Evolutionary conservation across 257 asterid genomes (phyloP).

Genomic region (Solanum medicagineum): DNA sequence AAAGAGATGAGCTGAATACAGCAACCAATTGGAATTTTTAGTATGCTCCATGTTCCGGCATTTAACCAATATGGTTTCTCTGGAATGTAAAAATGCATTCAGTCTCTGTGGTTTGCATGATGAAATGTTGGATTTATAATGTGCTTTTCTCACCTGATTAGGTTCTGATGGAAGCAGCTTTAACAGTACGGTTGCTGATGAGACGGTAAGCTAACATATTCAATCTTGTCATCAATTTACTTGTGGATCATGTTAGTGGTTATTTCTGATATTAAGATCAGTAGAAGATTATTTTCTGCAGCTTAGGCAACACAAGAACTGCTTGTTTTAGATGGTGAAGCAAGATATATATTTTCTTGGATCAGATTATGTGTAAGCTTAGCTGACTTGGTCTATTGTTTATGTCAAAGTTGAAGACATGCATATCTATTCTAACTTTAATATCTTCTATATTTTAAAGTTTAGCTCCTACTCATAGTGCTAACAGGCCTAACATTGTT

Average conservation of each 20-base stretch:
- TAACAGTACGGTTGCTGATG: conserved; percentile 85
- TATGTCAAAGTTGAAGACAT: neutral
- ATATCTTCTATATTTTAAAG: neutral
- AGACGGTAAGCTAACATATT: conserved; percentile 34
- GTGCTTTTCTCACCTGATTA: conserved; percentile 16
- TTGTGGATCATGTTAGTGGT: neutral
- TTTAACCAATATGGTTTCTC: neutral
- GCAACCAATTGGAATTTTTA: neutral
- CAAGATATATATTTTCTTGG: neutral
- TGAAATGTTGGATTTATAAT: neutral
- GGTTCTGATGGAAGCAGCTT: conserved; percentile 77
- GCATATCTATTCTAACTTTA: neutral
- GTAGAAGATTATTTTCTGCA: neutral
- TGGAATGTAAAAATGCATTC: neutral
- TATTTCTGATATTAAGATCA: neutral
- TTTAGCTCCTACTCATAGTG: neutral
- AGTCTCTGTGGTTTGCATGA: neutral
- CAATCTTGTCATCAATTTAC: neutral
- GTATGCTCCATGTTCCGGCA: neutral
- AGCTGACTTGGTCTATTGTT: neutral
- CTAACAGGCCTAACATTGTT: neutral
- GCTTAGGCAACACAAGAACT: neutral
- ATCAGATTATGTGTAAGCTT: neutral
- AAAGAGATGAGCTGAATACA: neutral
- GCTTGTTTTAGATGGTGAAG: neutral